Evolutionary conservation across 2,329 filamentous ascomycete genomes (phyloP).

Genomic region (Botryotinia globosa): DNA sequence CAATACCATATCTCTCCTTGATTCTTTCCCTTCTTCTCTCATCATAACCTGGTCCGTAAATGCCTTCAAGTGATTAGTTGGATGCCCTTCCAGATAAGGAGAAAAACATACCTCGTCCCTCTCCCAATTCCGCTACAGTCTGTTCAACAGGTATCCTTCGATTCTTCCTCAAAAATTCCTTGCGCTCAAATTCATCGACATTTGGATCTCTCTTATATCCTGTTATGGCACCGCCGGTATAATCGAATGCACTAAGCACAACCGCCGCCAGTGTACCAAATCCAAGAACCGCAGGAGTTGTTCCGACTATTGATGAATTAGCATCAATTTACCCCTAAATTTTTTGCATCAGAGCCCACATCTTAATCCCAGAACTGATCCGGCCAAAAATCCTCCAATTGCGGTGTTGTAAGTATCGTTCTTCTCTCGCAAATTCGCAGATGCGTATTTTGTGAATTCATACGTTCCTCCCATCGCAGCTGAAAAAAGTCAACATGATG

Average conservation of each 20-base stretch:
- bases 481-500: slow-evolving; percentile 38
- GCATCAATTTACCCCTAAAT: background rate
- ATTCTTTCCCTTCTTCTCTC: slow-evolving; percentile 65
- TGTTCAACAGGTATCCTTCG: slow-evolving; percentile 62
- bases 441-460: slow-evolving; percentile 61
- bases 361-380: slow-evolving; percentile 58
- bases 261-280: slow-evolving; percentile 57
- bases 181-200: slow-evolving; percentile 62
- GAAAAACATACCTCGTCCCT: slow-evolving; percentile 61
- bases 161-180: slow-evolving; percentile 60
- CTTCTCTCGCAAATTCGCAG: slow-evolving; percentile 67
- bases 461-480: slow-evolving; percentile 67
- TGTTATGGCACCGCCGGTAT: slow-evolving; percentile 56
- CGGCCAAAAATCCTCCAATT: slow-evolving; percentile 63
- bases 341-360: slow-evolving; percentile 44
- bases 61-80: slow-evolving; percentile 46
- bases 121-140: slow-evolving; percentile 64
- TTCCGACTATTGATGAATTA: slow-evolving; percentile 48
- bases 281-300: slow-evolving; percentile 62
- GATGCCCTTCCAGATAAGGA: background rate
- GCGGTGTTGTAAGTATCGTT: slow-evolving; percentile 64
- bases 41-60: slow-evolving; percentile 64
- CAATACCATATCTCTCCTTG: slow-evolving; percentile 68
- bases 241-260: slow-evolving; percentile 58
- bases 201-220: slow-evolving; percentile 50